Percentiles rank a stretch among this genome's conserved stretches.
phyloP scores from a whole-genome alignment of 2,329 filamentous ascomycete genomes.

The Apiospora aurea region DNA sequence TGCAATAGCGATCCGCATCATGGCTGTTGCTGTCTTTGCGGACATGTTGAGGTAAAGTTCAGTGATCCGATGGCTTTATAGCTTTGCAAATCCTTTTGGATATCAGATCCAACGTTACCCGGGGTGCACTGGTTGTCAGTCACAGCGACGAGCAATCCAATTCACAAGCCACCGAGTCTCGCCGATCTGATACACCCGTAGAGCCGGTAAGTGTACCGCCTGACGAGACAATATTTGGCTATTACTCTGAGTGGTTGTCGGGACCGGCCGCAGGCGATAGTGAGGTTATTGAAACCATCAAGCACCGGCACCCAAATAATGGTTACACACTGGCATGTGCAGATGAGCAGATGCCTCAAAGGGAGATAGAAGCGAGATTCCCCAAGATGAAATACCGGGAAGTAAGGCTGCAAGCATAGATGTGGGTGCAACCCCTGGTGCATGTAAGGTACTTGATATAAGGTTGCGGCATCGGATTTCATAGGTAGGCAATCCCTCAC shows the following conservation, averaged over 20 bases:
- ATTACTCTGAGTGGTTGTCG: constrained; percentile 1
- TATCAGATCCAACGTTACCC: constrained; percentile 23
- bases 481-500: neutral
- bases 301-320: neutral
- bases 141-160: neutral
- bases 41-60: constrained; percentile 25
- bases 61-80: neutral
- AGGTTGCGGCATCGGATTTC: neutral
- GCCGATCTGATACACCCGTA: neutral
- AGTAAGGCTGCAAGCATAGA: neutral
- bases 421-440: neutral
- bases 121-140: neutral
- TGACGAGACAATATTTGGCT: neutral
- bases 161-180: neutral
- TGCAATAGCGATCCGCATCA: constrained; percentile 68
- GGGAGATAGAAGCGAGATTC: constrained; percentile 6
- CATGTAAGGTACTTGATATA: constrained; percentile 17
- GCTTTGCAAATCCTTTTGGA: neutral
- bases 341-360: constrained; percentile 6
- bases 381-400: neutral
- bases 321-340: neutral
- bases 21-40: constrained; percentile 41
- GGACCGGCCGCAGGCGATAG: neutral
- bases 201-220: neutral
- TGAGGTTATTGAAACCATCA: neutral